phyloP scores from a whole-genome alignment of 306 rosid genomes.

The Vicia sativa region DNA sequence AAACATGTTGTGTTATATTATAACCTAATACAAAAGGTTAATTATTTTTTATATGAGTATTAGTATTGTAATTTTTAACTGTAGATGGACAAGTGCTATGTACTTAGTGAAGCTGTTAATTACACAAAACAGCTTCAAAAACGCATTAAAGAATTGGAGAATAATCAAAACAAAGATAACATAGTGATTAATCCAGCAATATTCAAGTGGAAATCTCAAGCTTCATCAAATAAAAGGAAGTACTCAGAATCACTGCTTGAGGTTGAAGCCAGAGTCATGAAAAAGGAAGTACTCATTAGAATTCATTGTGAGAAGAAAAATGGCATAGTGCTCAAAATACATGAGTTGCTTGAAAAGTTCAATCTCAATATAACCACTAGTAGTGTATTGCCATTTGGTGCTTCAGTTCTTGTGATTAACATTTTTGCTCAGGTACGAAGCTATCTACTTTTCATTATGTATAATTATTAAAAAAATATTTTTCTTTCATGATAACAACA shows the following conservation, averaged over 20 bases:
- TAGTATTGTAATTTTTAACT: not conserved
- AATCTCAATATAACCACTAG: slow-evolving; percentile 32
- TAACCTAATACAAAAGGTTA: not conserved
- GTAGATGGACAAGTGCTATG: slow-evolving; percentile 41
- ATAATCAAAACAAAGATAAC: slow-evolving; percentile 14
- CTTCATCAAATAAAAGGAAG: not conserved
- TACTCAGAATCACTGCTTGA: slow-evolving; percentile 18
- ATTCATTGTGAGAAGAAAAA: slow-evolving; percentile 41
- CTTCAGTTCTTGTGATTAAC: slow-evolving; percentile 34
- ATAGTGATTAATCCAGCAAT: slow-evolving; percentile 3
- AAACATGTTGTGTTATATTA: not conserved
- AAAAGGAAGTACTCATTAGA: slow-evolving; percentile 38
- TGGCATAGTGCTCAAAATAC: slow-evolving; percentile 26
- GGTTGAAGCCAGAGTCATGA: slow-evolving; percentile 39
- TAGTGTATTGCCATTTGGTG: slow-evolving; percentile 41
- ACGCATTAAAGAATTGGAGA: slow-evolving; percentile 36
- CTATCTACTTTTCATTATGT: not conserved
- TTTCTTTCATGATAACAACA: too few relatives aligned
- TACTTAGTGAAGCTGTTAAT: slow-evolving; percentile 34
- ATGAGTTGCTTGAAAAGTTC: slow-evolving; percentile 28
- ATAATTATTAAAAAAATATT: too few relatives aligned
- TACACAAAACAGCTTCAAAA: slow-evolving; percentile 39
- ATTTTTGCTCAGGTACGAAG: slow-evolving; percentile 42
- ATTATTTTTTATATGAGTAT: not conserved
- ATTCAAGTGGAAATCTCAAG: slow-evolving; percentile 25